Conservation (phyloP, 257 asterid species). For the Gynochthodes officinalis region DNA sequence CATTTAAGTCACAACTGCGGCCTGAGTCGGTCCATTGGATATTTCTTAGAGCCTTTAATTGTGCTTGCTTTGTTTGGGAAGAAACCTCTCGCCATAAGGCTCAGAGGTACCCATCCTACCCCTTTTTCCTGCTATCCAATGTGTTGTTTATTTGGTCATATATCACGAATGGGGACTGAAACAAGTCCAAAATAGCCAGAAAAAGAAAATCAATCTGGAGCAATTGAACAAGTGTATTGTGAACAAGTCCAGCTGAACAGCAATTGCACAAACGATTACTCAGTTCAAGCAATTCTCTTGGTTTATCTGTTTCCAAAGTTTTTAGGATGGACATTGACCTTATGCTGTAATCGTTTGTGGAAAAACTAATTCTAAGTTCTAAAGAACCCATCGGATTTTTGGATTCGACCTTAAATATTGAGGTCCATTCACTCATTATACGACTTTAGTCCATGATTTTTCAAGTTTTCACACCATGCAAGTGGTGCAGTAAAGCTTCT, state of each 20-base stretch:
- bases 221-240: too few relatives aligned
- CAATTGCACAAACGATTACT: not conserved
- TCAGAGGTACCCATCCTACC: constrained; percentile 44
- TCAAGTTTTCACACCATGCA: not conserved
- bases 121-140: not conserved
- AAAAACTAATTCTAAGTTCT: not conserved
- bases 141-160: not conserved
- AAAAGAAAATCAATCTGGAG: too few relatives aligned
- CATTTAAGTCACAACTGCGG: constrained; percentile 74
- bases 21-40: constrained; percentile 62
- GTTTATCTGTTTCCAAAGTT: not conserved
- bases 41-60: constrained; percentile 78
- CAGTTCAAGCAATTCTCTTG: not conserved
- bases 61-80: constrained; percentile 80
- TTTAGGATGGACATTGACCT: not conserved
- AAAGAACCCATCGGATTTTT: not conserved
- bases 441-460: not conserved
- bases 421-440: not conserved
- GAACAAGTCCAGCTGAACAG: not conserved
- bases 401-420: not conserved
- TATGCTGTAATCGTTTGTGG: not conserved
- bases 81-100: constrained; percentile 65
- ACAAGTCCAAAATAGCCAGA: too few relatives aligned
- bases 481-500: not conserved
- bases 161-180: not conserved